phyloP scores from a whole-genome alignment of 2,329 filamentous ascomycete genomes.

The Fusarium bulbicola region DNA sequence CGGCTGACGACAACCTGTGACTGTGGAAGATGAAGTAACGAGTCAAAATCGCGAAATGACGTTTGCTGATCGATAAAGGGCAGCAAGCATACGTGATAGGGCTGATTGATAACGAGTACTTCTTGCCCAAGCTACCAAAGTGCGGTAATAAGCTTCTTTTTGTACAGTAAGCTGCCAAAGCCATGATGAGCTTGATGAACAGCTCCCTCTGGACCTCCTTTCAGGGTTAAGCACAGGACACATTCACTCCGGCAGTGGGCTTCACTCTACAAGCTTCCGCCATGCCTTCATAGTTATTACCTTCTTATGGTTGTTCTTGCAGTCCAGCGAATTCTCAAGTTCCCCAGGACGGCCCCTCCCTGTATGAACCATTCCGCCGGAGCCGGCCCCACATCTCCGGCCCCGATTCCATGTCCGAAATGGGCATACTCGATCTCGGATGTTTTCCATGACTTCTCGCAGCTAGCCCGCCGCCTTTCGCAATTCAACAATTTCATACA shows the following conservation, averaged over 20 bases:
- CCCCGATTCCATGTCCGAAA: not conserved
- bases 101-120: constrained; percentile 8
- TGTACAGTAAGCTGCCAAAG: not conserved
- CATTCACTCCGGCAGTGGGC: too few species aligned
- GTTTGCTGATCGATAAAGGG: not conserved
- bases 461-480: not conserved
- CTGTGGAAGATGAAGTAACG: not conserved
- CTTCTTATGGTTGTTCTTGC: not conserved
- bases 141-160: not conserved
- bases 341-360: not conserved
- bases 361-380: constrained; percentile 5
- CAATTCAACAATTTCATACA: not conserved
- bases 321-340: not conserved
- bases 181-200: not conserved
- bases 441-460: not conserved
- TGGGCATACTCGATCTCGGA: not conserved
- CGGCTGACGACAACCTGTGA: constrained; percentile 25
- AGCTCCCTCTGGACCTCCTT: not conserved
- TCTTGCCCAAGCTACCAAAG: not conserved
- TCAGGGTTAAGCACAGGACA: not conserved
- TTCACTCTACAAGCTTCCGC: not conserved
- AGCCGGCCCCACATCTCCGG: constrained; percentile 2
- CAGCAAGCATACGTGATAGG: constrained; percentile 3
- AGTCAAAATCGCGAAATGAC: constrained; percentile 2
- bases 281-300: not conserved